These are phyloP conservation scores for Suillus variegatus DNA, from an alignment of 768 basidiomycete genomes.

Conservation along the genomic window DNA sequence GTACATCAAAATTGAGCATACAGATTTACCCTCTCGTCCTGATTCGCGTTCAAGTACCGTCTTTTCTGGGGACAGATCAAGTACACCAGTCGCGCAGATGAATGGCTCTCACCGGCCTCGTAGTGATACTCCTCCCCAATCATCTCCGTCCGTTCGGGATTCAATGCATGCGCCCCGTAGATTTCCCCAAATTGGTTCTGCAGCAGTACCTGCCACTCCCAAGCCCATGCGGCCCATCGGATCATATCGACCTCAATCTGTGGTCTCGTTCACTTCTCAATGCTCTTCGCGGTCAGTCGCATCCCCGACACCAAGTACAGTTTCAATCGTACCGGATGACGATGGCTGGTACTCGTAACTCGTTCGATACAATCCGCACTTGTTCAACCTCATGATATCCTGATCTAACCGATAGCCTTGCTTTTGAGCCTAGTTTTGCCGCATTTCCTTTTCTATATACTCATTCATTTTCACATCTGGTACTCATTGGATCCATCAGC, in stretches of 20 bases:
- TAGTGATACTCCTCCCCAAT: constrained; percentile 49
- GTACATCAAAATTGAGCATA: constrained; percentile 39
- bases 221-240: constrained; percentile 16
- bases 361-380: constrained; percentile 11
- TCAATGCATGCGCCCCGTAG: constrained; percentile 59
- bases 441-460: constrained; percentile 3
- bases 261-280: constrained; percentile 7
- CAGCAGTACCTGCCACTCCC: constrained; percentile 12
- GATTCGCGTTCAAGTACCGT: constrained; percentile 74
- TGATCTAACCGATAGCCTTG: constrained; percentile 4
- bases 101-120: constrained; percentile 32
- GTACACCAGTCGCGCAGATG: constrained; percentile 48
- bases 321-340: constrained; percentile 67
- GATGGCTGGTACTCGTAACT: constrained; percentile 78
- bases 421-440: not conserved
- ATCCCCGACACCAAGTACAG: constrained; percentile 77
- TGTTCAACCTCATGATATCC: constrained; percentile 13
- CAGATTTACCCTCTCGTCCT: constrained; percentile 57
- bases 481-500: constrained; percentile 12
- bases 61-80: constrained; percentile 51
- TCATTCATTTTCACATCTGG: not conserved
- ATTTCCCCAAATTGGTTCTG: constrained; percentile 20
- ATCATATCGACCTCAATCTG: constrained; percentile 9
- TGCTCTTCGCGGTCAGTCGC: constrained; percentile 41
- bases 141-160: constrained; percentile 61